Conservation (phyloP, 345 rosid genomes). For the Firmiana major region DNA sequence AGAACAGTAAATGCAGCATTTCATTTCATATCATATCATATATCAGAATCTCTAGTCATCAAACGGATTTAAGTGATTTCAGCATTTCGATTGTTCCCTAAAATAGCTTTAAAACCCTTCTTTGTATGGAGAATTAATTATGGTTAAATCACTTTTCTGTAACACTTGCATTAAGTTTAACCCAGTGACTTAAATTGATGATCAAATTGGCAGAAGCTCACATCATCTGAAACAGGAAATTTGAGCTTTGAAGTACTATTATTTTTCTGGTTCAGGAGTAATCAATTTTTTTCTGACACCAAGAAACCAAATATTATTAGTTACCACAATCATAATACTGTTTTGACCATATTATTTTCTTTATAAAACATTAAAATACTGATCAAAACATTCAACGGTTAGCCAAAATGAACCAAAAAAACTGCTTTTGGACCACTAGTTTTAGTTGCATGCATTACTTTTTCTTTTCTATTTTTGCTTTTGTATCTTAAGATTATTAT, state of each 20-base stretch:
- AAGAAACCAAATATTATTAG: not conserved
- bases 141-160: not conserved
- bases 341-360: too few species aligned
- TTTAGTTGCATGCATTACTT: too few species aligned
- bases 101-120: not conserved
- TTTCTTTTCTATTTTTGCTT: too few species aligned
- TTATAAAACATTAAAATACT: too few species aligned
- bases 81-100: not conserved
- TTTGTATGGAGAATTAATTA: not conserved
- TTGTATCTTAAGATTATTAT: too few species aligned
- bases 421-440: not conserved
- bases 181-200: conserved; percentile 1
- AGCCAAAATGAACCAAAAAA: not conserved
- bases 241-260: not conserved
- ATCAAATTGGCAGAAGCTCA: not conserved
- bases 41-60: not conserved
- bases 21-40: not conserved
- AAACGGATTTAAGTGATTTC: not conserved
- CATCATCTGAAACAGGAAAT: not conserved
- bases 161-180: not conserved
- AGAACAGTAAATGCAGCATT: conserved; percentile 9
- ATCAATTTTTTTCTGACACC: not conserved
- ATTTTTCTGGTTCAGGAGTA: not conserved
- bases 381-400: not conserved
- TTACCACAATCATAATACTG: not conserved